Conservation (phyloP, 805 yeast genomes). For the Ascoidea asiatica region DNA sequence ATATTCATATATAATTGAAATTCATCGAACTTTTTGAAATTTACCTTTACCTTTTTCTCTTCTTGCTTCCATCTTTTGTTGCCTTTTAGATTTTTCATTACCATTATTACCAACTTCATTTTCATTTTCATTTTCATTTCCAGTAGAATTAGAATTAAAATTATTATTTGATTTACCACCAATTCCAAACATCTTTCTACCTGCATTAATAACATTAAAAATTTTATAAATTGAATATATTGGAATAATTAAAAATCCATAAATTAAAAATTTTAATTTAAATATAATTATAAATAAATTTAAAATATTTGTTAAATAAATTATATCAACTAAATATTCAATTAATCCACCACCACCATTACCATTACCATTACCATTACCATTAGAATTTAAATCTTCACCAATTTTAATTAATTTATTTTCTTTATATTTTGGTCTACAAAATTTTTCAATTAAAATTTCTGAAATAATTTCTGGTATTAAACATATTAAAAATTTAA, state of each 20-base stretch:
- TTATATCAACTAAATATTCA: slow-evolving; percentile 59
- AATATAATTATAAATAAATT: slow-evolving; percentile 37
- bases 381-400: neutral
- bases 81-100: neutral
- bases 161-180: too few species aligned
- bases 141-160: too few species aligned
- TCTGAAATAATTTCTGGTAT: slow-evolving; percentile 31
- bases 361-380: slow-evolving; percentile 12
- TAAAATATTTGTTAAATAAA: slow-evolving; percentile 50
- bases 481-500: slow-evolving; percentile 27
- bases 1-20: too few species aligned
- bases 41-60: neutral
- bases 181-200: slow-evolving; percentile 3
- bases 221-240: slow-evolving; percentile 7
- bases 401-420: neutral
- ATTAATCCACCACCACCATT: slow-evolving; percentile 45
- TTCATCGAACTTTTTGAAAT: neutral
- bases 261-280: slow-evolving; percentile 53
- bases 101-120: too few species aligned
- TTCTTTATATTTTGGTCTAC: slow-evolving; percentile 38
- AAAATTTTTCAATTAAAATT: slow-evolving; percentile 41
- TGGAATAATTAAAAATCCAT: slow-evolving; percentile 24
- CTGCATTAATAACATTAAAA: slow-evolving; percentile 4
- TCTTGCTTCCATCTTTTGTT: neutral
- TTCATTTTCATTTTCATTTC: too few species aligned